Evolutionary conservation across 2,329 filamentous ascomycete species (phyloP).

Genomic region (Fusarium continuum): DNA sequence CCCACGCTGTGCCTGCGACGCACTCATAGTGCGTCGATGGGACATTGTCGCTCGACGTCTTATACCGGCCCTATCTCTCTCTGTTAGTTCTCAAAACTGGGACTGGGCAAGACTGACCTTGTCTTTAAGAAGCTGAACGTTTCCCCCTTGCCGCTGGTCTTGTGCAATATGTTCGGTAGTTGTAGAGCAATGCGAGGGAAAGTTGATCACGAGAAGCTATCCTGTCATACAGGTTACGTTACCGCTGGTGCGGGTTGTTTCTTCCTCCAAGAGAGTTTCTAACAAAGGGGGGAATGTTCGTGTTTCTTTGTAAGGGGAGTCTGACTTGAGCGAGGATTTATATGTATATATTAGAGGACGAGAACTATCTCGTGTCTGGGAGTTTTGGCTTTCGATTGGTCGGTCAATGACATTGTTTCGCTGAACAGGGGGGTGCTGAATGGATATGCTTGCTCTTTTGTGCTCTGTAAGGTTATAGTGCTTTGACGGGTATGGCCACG

Average conservation of each 20-base stretch:
- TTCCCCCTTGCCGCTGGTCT: neutral
- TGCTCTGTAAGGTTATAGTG: constrained; percentile 3
- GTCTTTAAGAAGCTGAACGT: neutral
- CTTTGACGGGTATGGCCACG: constrained; percentile 3
- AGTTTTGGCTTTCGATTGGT: neutral
- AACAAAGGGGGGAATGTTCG: neutral
- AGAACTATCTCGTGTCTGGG: neutral
- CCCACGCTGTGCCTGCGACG: neutral
- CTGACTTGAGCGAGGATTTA: neutral
- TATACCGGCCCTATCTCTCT: constrained; percentile 3
- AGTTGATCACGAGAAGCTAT: constrained; percentile 36
- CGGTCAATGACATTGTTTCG: constrained; percentile 17
- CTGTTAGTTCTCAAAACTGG: constrained; percentile 24
- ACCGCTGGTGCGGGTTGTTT: neutral
- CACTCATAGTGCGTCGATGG: constrained; percentile 7
- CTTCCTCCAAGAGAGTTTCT: constrained; percentile 12
- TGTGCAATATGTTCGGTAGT: constrained; percentile 32
- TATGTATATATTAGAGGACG: neutral
- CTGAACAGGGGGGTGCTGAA: constrained; percentile 18
- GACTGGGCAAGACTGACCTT: constrained; percentile 16
- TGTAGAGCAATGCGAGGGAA: constrained; percentile 5
- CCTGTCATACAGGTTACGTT: constrained; percentile 36
- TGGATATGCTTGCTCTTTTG: constrained; percentile 7
- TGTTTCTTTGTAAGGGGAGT: constrained; percentile 4
- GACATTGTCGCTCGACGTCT: constrained; percentile 7